Evolutionary conservation across 305 asterid species (phyloP), one percentile per base, ranked within the genome.

Genomic region (Stenogyne calaminthoides): DNA sequence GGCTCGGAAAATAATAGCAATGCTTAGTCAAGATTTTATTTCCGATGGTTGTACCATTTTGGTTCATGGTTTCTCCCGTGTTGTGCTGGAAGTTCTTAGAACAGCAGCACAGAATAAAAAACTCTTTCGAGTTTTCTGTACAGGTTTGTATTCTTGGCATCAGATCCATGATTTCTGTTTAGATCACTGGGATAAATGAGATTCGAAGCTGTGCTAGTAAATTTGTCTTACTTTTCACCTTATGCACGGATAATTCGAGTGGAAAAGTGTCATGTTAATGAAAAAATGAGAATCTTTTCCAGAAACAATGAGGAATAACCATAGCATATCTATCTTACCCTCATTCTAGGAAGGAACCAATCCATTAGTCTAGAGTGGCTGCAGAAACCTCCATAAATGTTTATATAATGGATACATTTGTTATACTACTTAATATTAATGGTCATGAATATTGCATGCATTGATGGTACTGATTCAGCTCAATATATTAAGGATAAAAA

Each of bases 21-120:
- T 89, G 97, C 94, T 93, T 52, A 78, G 97, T 77, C 98, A 93
- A 81, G 97, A 93, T 84, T 93, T 93, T 79, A 88, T 93, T 44
- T 89, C 88, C 44, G 91, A 93, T 80, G 96, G 97, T n/a, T 93
- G 97, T 75, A 91, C 96, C 78, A 91, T 93, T 75, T 80, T 91
- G 87, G 96, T 93, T 75, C 98, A 93, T 80, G 98, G 97, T 66
- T 93, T 88, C 87, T 93, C 98, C 12, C 73, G 98, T 36, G 98
- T 91, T 27, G 98, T 93, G 72, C 80, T 93, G 75, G 97, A 93
- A 81, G 82, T 88, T 67, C 67, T 91, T 87, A 86, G 72, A 84
- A 88, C 93, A 34, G 96, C 96, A n/a, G 96, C 97, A 14, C 89
- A 81, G 66, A 88, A 77, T 77, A 81, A 84, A 69, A 93, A 93